phyloP scores from a whole-genome alignment of 768 basidiomycete species.

The Boletus fagicola region DNA sequence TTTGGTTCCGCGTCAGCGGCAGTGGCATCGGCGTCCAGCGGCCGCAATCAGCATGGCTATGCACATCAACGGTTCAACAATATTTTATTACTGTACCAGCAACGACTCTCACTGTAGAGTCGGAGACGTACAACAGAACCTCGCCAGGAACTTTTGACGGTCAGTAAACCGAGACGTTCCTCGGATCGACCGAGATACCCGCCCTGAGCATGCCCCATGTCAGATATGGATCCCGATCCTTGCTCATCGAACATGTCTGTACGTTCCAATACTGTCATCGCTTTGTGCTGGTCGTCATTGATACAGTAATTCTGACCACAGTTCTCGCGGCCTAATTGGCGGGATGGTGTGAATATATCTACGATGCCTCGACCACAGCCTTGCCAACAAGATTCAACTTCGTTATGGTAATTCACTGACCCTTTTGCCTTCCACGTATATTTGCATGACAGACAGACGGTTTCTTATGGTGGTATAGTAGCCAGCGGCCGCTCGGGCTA shows the following conservation, averaged over 20 bases:
- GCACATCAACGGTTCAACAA: neutral
- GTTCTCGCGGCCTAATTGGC: neutral
- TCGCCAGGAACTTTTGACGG: neutral
- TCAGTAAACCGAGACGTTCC: neutral
- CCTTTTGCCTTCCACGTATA: neutral
- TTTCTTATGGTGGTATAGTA: neutral
- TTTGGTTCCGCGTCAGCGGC: neutral
- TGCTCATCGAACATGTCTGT: neutral
- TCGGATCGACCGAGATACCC: neutral
- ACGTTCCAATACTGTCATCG: neutral
- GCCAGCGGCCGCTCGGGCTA: neutral
- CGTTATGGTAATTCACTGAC: neutral
- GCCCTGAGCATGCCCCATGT: neutral
- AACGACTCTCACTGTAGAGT: no score
- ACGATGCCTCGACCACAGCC: neutral
- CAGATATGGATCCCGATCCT: neutral
- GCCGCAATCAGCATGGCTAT: constrained; percentile 12
- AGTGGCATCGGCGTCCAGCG: neutral
- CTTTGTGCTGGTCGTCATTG: neutral
- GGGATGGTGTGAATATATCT: neutral
- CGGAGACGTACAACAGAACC: neutral
- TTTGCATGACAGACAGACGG: neutral
- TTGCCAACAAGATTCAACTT: neutral
- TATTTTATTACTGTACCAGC: neutral
- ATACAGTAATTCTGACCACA: neutral